These are phyloP conservation scores for Scutellaria baicalensis DNA, from an alignment of 257 asterid species.

Conservation along the genomic window DNA sequence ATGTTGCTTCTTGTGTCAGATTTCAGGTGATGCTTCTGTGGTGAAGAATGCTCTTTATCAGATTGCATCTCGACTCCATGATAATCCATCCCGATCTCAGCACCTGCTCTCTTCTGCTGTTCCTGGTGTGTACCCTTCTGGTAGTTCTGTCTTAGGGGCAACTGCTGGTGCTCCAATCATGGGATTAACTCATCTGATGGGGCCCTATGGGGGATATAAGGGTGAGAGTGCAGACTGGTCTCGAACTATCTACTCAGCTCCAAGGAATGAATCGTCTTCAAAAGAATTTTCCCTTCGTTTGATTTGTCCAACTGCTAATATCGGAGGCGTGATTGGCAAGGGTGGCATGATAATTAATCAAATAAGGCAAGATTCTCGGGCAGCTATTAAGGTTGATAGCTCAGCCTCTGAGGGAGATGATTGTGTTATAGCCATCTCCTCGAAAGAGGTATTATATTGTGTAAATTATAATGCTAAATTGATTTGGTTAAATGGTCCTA, in stretches of 20 bases:
- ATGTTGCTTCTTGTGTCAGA: constrained; percentile 34
- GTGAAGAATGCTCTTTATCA: constrained; percentile 81
- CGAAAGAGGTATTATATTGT: constrained; percentile 57
- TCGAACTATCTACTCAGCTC: constrained; percentile 57
- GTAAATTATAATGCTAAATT: not conserved
- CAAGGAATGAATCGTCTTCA: constrained; percentile 64
- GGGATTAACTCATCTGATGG: constrained; percentile 73
- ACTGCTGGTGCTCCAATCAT: constrained; percentile 58
- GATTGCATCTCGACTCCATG: constrained; percentile 76
- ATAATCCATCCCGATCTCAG: constrained; percentile 89
- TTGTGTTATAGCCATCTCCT: constrained; percentile 65
- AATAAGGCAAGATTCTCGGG: constrained; percentile 91
- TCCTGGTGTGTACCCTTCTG: constrained; percentile 50
- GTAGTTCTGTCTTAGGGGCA: constrained; percentile 61
- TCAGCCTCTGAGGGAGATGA: constrained; percentile 77
- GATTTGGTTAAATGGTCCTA: not conserved
- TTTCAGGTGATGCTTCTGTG: constrained; percentile 68
- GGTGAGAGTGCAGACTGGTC: constrained; percentile 77
- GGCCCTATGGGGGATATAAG: constrained; percentile 80
- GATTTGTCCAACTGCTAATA: constrained; percentile 71
- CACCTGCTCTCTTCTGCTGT: constrained; percentile 71
- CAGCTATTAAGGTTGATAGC: constrained; percentile 81
- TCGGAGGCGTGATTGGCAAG: constrained; percentile 95
- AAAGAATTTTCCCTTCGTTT: constrained; percentile 76
- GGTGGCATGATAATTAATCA: constrained; percentile 82